Evolutionary conservation across 768 basidiomycete genomes (phyloP).

Genomic region (Solioccasus polychromus): DNA sequence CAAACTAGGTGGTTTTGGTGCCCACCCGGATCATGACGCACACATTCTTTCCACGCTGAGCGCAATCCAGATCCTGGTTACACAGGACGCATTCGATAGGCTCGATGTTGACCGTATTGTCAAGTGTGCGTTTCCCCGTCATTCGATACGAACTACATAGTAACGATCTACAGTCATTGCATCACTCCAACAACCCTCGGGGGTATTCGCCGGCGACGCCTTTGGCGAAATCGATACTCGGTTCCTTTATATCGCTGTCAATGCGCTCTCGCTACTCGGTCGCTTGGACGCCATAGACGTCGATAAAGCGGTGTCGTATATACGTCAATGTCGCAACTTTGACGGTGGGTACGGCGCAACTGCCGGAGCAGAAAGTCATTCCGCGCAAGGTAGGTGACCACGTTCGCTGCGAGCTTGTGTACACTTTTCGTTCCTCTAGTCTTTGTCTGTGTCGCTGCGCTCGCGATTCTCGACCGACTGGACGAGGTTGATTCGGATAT

Average conservation of each 20-base stretch:
- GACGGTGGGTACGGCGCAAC: slow-evolving; percentile 91
- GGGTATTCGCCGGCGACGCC: slow-evolving; percentile 84
- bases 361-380: slow-evolving; percentile 90
- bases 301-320: slow-evolving; percentile 67
- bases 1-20: slow-evolving; percentile 83
- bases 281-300: slow-evolving; percentile 65
- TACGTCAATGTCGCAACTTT: slow-evolving; percentile 81
- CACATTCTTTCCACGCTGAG: slow-evolving; percentile 85
- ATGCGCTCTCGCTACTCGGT: slow-evolving; percentile 78
- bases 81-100: slow-evolving; percentile 74
- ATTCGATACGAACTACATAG: neutral
- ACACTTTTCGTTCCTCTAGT: slow-evolving; percentile 45
- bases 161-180: slow-evolving; percentile 59
- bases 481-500: slow-evolving; percentile 79
- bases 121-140: slow-evolving; percentile 54
- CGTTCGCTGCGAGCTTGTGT: no score
- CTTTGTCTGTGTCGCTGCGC: slow-evolving; percentile 83
- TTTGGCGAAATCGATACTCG: slow-evolving; percentile 95
- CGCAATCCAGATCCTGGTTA: slow-evolving; percentile 88
- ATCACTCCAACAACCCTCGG: slow-evolving; percentile 80
- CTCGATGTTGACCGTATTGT: slow-evolving; percentile 69
- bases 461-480: slow-evolving; percentile 83
- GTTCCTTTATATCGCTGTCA: slow-evolving; percentile 86
- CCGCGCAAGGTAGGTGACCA: slow-evolving; percentile 70
- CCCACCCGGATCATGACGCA: slow-evolving; percentile 91